These are phyloP conservation scores for Plasmopara halstedii DNA, from an alignment of 352 stramenopile genomes.

Conservation along the genomic window DNA sequence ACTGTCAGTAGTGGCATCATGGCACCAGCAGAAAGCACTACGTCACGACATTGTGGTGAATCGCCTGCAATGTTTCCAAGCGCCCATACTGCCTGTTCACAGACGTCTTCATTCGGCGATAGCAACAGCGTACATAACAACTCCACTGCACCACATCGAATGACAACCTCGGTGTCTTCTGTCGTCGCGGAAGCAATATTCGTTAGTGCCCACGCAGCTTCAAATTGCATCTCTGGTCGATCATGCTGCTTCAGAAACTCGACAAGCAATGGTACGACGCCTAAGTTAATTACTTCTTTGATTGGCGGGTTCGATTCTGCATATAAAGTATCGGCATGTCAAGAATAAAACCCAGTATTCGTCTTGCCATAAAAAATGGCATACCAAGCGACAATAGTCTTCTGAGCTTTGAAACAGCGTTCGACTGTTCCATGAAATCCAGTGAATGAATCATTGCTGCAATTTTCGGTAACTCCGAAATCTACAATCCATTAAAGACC, in stretches of 20 bases:
- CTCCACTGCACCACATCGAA: constrained; percentile 95
- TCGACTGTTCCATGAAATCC: constrained; percentile 88
- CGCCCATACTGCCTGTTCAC: constrained; percentile 96
- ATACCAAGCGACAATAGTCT: constrained; percentile 95
- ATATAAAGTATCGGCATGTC: constrained; percentile 3
- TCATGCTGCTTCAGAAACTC: constrained; percentile 94
- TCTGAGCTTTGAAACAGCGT: constrained; percentile 94
- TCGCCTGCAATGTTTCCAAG: constrained; percentile 99
- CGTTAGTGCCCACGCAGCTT: constrained; percentile 98
- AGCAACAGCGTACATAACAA: constrained; percentile 95
- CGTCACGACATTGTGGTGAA: constrained; percentile 93
- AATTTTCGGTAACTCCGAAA: constrained; percentile 93
- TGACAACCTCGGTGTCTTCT: constrained; percentile 97
- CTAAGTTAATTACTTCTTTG: constrained; percentile 96
- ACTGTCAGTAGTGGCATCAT: constrained; percentile 94
- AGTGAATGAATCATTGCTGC: constrained; percentile 92
- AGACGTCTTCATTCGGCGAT: constrained; percentile 96
- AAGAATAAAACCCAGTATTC: background rate
- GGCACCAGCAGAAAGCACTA: constrained; percentile 91
- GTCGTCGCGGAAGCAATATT: constrained; percentile 99
- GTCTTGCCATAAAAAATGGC: background rate
- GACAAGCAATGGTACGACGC: constrained; percentile 96
- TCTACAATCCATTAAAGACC: constrained; percentile 36
- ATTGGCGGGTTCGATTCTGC: constrained; percentile 96
- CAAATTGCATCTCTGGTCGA: constrained; percentile 94